Evolutionary conservation across 1,284 basidiomycete genomes (phyloP).

Genomic region (Stygiomarasmius scandens): DNA sequence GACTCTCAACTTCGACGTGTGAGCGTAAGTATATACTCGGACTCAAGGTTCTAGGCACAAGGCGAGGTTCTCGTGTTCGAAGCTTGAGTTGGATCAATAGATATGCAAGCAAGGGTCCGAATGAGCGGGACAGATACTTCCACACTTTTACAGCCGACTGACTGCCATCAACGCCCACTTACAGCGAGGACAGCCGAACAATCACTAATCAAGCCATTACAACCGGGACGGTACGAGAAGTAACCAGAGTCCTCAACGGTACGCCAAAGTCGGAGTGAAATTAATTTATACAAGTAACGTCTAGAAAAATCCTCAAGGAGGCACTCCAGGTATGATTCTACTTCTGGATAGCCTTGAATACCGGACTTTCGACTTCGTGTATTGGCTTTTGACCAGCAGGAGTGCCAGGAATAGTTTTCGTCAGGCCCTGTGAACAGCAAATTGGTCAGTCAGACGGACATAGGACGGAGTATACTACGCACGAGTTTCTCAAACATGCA

Average conservation of each 20-base stretch:
- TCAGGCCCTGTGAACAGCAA: constrained; percentile 67
- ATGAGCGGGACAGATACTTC: too few species aligned
- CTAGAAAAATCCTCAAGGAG: not conserved
- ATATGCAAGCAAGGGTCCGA: too few species aligned
- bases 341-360: constrained; percentile 52
- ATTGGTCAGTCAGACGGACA: constrained; percentile 1
- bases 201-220: too few species aligned
- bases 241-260: not conserved
- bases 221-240: too few species aligned
- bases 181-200: too few species aligned
- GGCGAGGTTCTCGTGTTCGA: too few species aligned
- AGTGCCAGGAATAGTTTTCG: constrained; percentile 91
- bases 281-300: constrained; percentile 5
- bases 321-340: constrained; percentile 3
- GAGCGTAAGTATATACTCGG: too few species aligned
- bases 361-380: constrained; percentile 87
- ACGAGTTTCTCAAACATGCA: constrained; percentile 98
- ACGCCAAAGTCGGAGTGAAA: not conserved
- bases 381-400: constrained; percentile 85
- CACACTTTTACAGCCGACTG: too few species aligned
- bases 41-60: too few species aligned
- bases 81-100: too few species aligned
- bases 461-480: constrained; percentile 28
- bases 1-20: too few species aligned
- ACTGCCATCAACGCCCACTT: too few species aligned